phyloP scores from a whole-genome alignment of 2,329 filamentous ascomycete genomes.

The Pseudocercospora cruenta region DNA sequence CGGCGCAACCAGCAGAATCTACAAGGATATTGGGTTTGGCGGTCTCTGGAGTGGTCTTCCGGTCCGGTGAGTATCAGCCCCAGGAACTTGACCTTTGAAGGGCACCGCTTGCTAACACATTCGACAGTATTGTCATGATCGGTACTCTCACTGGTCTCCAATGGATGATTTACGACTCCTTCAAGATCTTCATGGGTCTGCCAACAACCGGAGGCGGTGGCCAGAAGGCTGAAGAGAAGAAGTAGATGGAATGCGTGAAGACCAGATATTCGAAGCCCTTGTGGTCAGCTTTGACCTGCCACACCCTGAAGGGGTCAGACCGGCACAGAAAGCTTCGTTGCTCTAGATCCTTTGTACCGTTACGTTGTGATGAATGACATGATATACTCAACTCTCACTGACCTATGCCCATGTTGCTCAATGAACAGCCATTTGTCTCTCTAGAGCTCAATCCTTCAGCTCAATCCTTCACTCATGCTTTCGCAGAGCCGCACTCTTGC shows the following conservation, averaged over 20 bases:
- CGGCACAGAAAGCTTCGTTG: background rate
- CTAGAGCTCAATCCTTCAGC: background rate
- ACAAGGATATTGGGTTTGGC: conserved; percentile 65
- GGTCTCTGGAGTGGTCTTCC: conserved; percentile 90
- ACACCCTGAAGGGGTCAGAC: background rate
- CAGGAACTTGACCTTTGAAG: background rate
- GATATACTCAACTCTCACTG: background rate
- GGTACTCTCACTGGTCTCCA: conserved; percentile 75
- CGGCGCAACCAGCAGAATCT: conserved; percentile 63
- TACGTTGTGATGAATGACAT: background rate
- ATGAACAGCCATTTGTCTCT: no score
- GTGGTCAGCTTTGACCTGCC: background rate
- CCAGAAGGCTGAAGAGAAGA: conserved; percentile 18
- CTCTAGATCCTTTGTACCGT: background rate
- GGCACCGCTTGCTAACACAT: background rate
- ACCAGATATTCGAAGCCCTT: background rate
- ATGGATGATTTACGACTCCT: conserved; percentile 64
- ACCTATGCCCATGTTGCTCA: background rate
- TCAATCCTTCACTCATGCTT: background rate
- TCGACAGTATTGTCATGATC: conserved; percentile 78
- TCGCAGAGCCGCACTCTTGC: background rate
- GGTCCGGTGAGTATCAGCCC: conserved; percentile 48
- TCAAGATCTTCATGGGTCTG: conserved; percentile 60
- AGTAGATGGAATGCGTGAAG: background rate
- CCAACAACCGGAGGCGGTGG: conserved; percentile 73